These are phyloP conservation scores for Begonia masoniana DNA, from an alignment of 306 rosid species.

Conservation along the genomic window DNA sequence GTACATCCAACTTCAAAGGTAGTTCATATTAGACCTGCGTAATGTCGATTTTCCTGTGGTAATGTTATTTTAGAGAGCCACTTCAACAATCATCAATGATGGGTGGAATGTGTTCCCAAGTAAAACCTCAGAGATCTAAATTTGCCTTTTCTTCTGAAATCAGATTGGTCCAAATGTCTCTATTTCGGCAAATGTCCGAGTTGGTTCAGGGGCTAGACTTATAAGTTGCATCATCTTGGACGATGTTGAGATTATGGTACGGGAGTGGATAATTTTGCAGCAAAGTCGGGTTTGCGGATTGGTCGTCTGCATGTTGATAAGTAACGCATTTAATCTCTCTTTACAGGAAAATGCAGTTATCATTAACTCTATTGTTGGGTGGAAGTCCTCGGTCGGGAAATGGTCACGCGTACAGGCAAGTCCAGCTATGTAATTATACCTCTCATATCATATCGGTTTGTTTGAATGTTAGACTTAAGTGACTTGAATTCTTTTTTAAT, in stretches of 20 bases:
- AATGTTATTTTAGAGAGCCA: too few species aligned
- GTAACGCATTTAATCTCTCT: background rate
- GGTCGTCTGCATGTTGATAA: too few species aligned
- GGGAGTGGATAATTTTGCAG: background rate
- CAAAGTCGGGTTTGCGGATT: too few species aligned
- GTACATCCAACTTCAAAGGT: slow-evolving; percentile 91
- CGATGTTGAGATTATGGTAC: slow-evolving; percentile 83
- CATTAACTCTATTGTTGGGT: slow-evolving; percentile 77
- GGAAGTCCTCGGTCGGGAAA: slow-evolving; percentile 88
- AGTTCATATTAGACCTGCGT: slow-evolving; percentile 1
- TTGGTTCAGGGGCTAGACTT: slow-evolving; percentile 89
- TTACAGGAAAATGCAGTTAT: slow-evolving; percentile 85
- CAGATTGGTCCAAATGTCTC: slow-evolving; percentile 95
- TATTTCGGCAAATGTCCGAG: slow-evolving; percentile 88
- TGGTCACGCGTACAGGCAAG: slow-evolving; percentile 98
- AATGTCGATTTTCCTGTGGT: too few species aligned
- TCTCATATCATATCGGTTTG: background rate
- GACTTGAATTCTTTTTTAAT: too few species aligned
- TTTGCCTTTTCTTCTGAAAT: slow-evolving; percentile 4
- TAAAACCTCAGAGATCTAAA: too few species aligned
- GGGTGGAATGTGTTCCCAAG: too few species aligned
- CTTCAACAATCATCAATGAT: too few species aligned
- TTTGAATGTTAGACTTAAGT: too few species aligned
- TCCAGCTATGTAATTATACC: slow-evolving; percentile 5
- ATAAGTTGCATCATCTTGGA: slow-evolving; percentile 79